Percentiles rank a stretch among this genome's conserved stretches.
Evolutionary conservation across 176 grass and related monocot genomes (phyloP).

Genomic region (Carex kokanica): DNA sequence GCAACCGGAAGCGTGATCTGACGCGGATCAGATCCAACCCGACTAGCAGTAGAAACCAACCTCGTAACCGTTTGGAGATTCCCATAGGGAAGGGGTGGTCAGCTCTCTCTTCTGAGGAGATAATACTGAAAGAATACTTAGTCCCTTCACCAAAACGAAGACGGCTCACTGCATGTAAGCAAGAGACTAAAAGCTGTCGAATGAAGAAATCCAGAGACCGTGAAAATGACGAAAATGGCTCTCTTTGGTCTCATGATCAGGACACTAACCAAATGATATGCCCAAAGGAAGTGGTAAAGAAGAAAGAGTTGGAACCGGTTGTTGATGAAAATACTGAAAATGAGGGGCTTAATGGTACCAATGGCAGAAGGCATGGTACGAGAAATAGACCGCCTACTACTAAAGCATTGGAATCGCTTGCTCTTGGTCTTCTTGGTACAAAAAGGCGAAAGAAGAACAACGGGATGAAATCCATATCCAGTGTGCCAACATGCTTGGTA

Average conservation of each 20-base stretch:
- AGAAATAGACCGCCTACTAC: slow-evolving; percentile 73
- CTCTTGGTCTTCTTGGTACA: not conserved
- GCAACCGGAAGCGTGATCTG: slow-evolving; percentile 66
- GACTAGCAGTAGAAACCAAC: slow-evolving; percentile 46
- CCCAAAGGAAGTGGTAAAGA: not conserved
- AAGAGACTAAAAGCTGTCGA: not conserved
- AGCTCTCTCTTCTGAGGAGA: slow-evolving; percentile 59
- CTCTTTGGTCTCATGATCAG: not conserved
- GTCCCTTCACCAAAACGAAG: not conserved
- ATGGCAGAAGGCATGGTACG: slow-evolving; percentile 66
- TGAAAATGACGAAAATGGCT: not conserved
- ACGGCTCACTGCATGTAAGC: not conserved
- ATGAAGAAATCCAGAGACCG: not conserved
- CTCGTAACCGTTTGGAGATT: slow-evolving; percentile 42
- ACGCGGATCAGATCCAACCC: slow-evolving; percentile 77
- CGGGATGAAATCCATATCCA: not conserved
- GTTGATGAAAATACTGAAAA: not conserved
- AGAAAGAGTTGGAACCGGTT: not conserved
- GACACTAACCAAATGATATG: not conserved
- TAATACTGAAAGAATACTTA: slow-evolving; percentile 33
- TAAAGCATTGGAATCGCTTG: slow-evolving; percentile 49
- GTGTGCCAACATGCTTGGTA: too few species aligned
- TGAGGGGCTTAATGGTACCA: slow-evolving; percentile 43
- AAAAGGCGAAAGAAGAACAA: not conserved
- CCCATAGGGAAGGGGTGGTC: slow-evolving; percentile 83